Percentiles rank a stretch among this genome's conserved stretches.
phyloP scores from a whole-genome alignment of 345 rosid genomes.

The Pistacia atlantica region DNA sequence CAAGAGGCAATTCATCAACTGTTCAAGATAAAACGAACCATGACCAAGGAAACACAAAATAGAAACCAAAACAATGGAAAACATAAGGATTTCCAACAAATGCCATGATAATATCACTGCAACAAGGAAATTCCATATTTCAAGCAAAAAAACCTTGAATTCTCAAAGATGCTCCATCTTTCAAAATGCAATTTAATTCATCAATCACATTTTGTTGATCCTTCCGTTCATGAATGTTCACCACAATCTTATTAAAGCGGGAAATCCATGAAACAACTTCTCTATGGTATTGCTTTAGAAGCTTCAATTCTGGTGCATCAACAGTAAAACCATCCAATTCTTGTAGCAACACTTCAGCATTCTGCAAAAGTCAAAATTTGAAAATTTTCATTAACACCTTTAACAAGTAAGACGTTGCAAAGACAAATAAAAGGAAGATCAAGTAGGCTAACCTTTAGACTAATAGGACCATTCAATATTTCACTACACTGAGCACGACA shows the following conservation, averaged over 20 bases:
- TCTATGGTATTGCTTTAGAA: conserved; percentile 63
- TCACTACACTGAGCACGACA: conserved; percentile 57
- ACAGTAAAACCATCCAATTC: conserved; percentile 53
- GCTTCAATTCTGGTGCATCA: conserved; percentile 66
- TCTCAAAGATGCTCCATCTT: conserved; percentile 67
- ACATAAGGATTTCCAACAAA: conserved; percentile 7
- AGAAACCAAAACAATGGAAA: conserved; percentile 11
- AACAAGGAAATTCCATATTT: conserved; percentile 11
- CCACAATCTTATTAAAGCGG: conserved; percentile 50
- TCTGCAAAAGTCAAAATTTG: conserved; percentile 40
- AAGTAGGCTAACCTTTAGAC: conserved; percentile 50
- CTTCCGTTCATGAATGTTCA: conserved; percentile 47
- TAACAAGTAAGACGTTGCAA: conserved; percentile 9
- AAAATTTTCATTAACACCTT: neutral
- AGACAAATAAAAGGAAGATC: conserved; percentile 10
- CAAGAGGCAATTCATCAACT: conserved; percentile 72
- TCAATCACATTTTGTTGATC: conserved; percentile 63
- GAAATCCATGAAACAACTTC: conserved; percentile 65
- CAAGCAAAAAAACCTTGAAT: conserved; percentile 58
- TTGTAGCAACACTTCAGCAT: conserved; percentile 57
- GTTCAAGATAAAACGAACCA: conserved; percentile 16
- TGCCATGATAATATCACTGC: conserved; percentile 10
- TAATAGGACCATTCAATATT: conserved; percentile 50
- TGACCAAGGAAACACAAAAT: conserved; percentile 12
- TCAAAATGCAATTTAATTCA: conserved; percentile 62